Percentiles rank a stretch among this genome's conserved stretches.
These are phyloP conservation scores for Neurospora intermedia DNA, from an alignment of 495 filamentous ascomycete genomes.

Conservation along the genomic window DNA sequence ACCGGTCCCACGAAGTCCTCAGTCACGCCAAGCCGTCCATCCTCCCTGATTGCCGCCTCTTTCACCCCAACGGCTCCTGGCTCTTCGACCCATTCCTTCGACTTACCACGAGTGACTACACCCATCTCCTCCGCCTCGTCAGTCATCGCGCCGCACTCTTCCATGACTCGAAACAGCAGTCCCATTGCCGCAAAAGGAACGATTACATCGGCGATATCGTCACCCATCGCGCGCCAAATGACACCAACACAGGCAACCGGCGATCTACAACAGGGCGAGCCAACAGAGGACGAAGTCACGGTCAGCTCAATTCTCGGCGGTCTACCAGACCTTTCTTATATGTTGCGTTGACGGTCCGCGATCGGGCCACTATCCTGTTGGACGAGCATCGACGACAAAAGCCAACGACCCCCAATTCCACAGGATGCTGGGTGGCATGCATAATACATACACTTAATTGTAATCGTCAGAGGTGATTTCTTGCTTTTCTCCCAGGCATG, in stretches of 20 bases:
- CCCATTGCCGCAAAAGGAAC: constrained; percentile 7
- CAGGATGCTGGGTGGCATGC: neutral
- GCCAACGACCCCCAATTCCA: neutral
- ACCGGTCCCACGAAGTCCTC: neutral
- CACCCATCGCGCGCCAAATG: neutral
- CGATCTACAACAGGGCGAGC: neutral
- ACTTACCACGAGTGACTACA: constrained; percentile 3
- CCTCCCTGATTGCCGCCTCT: neutral
- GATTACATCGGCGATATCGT: neutral
- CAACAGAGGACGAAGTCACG: constrained; percentile 20
- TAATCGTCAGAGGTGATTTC: neutral
- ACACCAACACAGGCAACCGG: neutral
- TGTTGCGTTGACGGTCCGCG: constrained; percentile 26
- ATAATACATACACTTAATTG: neutral
- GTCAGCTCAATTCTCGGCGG: constrained; percentile 28
- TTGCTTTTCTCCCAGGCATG: neutral
- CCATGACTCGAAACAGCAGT: neutral
- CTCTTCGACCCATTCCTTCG: neutral
- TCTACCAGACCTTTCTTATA: constrained; percentile 44
- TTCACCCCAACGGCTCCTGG: neutral
- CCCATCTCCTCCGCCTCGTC: constrained; percentile 9
- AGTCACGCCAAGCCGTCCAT: neutral
- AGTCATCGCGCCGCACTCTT: neutral
- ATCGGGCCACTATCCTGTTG: neutral
- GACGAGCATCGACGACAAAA: neutral